Percentiles rank a stretch among this genome's conserved stretches.
phyloP scores from a whole-genome alignment of 495 filamentous ascomycete genomes.

The Penicillium manginii region DNA sequence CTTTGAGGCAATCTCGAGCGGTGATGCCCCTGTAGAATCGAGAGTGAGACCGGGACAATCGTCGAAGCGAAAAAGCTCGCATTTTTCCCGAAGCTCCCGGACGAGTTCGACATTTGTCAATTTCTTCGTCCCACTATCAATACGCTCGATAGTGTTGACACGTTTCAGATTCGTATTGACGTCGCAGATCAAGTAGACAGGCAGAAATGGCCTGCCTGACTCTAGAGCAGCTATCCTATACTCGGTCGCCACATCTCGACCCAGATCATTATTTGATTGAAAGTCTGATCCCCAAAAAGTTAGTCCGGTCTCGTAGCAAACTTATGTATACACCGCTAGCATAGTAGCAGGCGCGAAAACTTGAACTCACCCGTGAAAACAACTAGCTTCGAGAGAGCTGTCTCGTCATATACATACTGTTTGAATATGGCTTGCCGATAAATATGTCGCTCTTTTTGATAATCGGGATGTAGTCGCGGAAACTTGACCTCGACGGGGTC shows the following conservation, averaged over 20 bases:
- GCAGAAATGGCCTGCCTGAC: not conserved
- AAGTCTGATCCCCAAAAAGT: not conserved
- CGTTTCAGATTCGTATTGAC: not conserved
- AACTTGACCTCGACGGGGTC: constrained; percentile 2
- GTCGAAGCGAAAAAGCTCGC: not conserved
- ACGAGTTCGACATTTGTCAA: constrained; percentile 1
- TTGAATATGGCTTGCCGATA: not conserved
- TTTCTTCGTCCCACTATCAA: constrained; percentile 5
- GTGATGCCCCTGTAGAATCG: not conserved
- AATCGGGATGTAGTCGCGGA: constrained; percentile 1
- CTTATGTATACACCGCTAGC: no score
- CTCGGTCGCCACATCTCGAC: not conserved
- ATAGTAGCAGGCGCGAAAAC: not conserved
- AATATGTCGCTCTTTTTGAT: not conserved
- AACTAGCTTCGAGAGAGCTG: not conserved
- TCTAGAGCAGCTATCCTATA: not conserved
- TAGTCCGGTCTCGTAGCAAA: not conserved
- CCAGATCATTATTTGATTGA: constrained; percentile 1
- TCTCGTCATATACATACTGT: not conserved
- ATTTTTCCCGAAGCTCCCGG: not conserved
- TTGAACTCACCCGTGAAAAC: constrained; percentile 1
- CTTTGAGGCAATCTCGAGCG: not conserved
- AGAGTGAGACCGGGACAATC: not conserved
- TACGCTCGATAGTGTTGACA: not conserved
- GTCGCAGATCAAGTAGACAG: not conserved